phyloP scores from a whole-genome alignment of 202 grass and related monocot species.

The Panicum hallii region DNA sequence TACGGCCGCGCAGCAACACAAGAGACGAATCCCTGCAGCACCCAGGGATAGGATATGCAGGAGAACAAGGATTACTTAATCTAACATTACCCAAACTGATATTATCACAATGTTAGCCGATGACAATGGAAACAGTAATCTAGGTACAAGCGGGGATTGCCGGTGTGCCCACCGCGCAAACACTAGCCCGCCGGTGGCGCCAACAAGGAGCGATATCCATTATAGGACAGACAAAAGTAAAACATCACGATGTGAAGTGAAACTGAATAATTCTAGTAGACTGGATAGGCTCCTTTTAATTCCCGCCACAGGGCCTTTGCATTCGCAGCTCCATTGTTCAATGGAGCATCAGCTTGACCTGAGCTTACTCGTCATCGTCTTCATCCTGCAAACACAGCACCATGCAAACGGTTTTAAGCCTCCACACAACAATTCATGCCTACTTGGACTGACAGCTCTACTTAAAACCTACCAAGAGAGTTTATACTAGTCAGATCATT shows the following conservation, averaged over 20 bases:
- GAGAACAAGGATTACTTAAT: background rate
- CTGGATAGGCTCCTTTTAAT: constrained; percentile 50
- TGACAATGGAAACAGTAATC: constrained; percentile 55
- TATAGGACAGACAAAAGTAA: constrained; percentile 39
- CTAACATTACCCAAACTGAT: constrained; percentile 71
- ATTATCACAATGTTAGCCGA: constrained; percentile 65
- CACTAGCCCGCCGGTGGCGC: constrained; percentile 31
- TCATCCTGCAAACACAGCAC: constrained; percentile 44
- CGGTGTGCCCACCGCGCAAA: constrained; percentile 11
- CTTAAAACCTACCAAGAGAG: background rate
- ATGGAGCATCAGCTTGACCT: background rate
- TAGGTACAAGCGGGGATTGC: constrained; percentile 60
- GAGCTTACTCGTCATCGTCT: constrained; percentile 55
- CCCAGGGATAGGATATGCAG: background rate
- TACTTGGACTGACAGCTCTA: background rate
- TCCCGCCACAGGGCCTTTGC: constrained; percentile 16
- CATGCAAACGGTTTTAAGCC: background rate
- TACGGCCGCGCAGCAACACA: background rate
- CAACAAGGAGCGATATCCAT: constrained; percentile 56
- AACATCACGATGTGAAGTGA: constrained; percentile 63
- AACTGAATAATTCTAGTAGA: constrained; percentile 64
- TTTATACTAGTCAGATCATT: background rate
- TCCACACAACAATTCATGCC: background rate
- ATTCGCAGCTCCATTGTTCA: constrained; percentile 11
- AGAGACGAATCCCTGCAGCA: too few relatives aligned